These are phyloP conservation scores for Pulveroboletus sp. DNA, from an alignment of 768 basidiomycete genomes.

Conservation along the genomic window DNA sequence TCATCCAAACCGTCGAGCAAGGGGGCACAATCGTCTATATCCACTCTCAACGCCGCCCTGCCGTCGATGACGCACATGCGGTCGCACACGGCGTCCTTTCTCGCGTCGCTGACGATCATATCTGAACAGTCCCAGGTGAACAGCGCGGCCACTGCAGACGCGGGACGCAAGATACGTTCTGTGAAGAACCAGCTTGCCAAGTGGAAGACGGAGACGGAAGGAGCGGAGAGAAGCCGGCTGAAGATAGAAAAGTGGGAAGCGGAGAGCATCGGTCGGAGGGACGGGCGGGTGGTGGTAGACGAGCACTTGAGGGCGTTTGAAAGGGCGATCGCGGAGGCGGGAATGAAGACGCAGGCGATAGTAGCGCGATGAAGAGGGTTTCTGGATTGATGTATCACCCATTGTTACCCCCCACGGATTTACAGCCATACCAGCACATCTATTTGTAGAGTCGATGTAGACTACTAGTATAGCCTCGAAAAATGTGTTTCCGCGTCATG, in stretches of 20 bases:
- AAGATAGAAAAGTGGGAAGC: conserved; percentile 82
- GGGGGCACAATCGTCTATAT: conserved; percentile 27
- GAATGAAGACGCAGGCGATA: conserved; percentile 72
- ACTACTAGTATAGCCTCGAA: too few species aligned
- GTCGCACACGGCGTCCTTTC: conserved; percentile 68
- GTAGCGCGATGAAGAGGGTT: conserved; percentile 57
- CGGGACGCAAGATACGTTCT: conserved; percentile 81
- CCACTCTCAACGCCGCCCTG: conserved; percentile 36
- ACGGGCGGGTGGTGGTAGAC: conserved; percentile 69
- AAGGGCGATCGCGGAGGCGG: conserved; percentile 66
- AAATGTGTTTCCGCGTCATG: neutral
- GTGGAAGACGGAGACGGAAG: conserved; percentile 80
- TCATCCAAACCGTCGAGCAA: conserved; percentile 25
- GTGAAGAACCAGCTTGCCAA: conserved; percentile 79
- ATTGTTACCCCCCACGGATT: conserved; percentile 9
- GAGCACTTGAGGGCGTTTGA: conserved; percentile 79
- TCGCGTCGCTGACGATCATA: conserved; percentile 68
- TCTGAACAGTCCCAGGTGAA: conserved; percentile 90
- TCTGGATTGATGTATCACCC: neutral
- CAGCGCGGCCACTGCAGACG: conserved; percentile 78
- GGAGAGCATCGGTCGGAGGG: conserved; percentile 40
- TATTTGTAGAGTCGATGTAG: conserved; percentile 22
- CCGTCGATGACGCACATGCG: conserved; percentile 70
- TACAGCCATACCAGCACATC: conserved; percentile 20
- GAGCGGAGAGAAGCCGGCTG: conserved; percentile 72